Conservation (phyloP, 2,329 filamentous ascomycete genomes). For the Alternaria incomplexa region DNA sequence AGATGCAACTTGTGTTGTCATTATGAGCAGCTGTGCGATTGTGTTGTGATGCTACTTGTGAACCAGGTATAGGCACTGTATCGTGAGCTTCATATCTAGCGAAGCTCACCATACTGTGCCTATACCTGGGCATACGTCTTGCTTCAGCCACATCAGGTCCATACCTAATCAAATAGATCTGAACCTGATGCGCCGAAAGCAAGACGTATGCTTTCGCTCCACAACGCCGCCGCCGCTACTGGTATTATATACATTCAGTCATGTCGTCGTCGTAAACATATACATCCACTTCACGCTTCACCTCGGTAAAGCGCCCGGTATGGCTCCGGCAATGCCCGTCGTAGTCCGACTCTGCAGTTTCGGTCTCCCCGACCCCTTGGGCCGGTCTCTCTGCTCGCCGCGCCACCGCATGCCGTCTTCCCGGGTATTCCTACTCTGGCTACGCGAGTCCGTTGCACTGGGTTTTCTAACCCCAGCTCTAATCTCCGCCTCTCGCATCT, state of each 20-base stretch:
- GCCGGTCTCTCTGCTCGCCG: slow-evolving; percentile 20
- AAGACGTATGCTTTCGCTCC: slow-evolving; percentile 8
- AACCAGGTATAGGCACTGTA: neutral
- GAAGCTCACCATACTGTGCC: neutral
- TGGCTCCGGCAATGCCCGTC: slow-evolving; percentile 33
- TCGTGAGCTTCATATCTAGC: neutral
- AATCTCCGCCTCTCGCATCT: slow-evolving; percentile 46
- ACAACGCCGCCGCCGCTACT: neutral
- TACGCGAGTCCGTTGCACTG: neutral
- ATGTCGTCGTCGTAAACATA: neutral
- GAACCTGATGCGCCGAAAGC: neutral
- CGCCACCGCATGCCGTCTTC: slow-evolving; percentile 37
- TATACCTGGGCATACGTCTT: neutral
- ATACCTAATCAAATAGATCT: rapidly evolving
- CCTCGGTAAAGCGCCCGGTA: slow-evolving; percentile 42
- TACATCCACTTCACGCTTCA: slow-evolving; percentile 8
- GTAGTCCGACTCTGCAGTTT: slow-evolving; percentile 14
- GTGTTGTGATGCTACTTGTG: neutral
- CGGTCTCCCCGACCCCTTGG: slow-evolving; percentile 14
- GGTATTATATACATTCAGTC: slow-evolving; percentile 3
- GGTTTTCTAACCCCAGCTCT: slow-evolving; percentile 37
- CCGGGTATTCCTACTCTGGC: slow-evolving; percentile 11
- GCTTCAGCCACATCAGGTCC: neutral
- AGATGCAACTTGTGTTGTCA: neutral
- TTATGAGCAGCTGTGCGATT: neutral